These are phyloP conservation scores for Ophiostoma novo-ulmi DNA, from an alignment of 2,329 filamentous ascomycete species.

Conservation along the genomic window DNA sequence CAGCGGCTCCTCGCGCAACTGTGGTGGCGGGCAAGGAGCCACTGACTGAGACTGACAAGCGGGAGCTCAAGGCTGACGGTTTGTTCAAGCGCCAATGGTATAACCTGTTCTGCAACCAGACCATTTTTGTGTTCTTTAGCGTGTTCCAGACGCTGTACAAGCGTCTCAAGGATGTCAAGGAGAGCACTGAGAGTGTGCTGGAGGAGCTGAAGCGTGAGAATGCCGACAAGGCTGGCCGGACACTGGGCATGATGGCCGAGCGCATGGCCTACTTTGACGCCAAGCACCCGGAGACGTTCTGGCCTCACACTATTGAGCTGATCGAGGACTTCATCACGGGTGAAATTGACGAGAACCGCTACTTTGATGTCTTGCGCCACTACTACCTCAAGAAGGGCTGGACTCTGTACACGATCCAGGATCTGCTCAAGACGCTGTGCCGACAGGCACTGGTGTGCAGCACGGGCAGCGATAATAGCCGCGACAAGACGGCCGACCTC, in stretches of 20 bases:
- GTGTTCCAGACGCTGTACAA: slow-evolving; percentile 89
- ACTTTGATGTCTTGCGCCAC: slow-evolving; percentile 85
- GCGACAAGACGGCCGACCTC: slow-evolving; percentile 90
- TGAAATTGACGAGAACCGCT: slow-evolving; percentile 73
- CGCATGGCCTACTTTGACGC: slow-evolving; percentile 70
- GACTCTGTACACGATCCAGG: slow-evolving; percentile 89
- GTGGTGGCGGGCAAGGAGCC: slow-evolving; percentile 52
- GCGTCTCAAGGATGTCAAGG: slow-evolving; percentile 77
- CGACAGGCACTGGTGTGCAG: slow-evolving; percentile 80
- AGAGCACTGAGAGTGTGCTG: slow-evolving; percentile 66
- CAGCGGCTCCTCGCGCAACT: slow-evolving; percentile 52
- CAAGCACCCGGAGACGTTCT: slow-evolving; percentile 64
- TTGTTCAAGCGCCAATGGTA: slow-evolving; percentile 75
- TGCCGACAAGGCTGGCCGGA: slow-evolving; percentile 71
- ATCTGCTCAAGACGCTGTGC: slow-evolving; percentile 74
- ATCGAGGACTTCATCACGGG: slow-evolving; percentile 81
- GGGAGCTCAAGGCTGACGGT: slow-evolving; percentile 68
- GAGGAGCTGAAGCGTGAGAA: slow-evolving; percentile 69
- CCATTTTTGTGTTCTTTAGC: slow-evolving; percentile 90
- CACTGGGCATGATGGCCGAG: slow-evolving; percentile 79
- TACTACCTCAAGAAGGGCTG: slow-evolving; percentile 90
- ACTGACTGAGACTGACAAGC: slow-evolving; percentile 50
- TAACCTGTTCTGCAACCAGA: slow-evolving; percentile 87
- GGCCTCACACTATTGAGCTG: slow-evolving; percentile 76
- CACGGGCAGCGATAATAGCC: slow-evolving; percentile 76